Percentiles rank a stretch among this genome's conserved stretches.
Conservation (phyloP, 805 yeast species). For the Clavispora vitiphila region DNA sequence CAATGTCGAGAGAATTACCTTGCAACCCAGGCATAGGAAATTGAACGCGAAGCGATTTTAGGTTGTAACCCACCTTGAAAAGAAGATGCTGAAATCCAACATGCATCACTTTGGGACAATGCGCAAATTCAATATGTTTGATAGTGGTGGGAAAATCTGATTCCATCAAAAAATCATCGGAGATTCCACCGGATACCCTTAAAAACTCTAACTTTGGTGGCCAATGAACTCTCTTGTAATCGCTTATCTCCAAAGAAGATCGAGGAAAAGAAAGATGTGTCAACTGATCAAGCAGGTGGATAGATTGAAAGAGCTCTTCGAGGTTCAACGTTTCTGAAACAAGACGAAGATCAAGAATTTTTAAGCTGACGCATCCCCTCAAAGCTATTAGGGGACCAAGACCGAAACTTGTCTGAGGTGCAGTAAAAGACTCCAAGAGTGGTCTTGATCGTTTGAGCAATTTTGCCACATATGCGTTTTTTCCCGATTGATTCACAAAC, state of each 20-base stretch:
- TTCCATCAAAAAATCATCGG: slow-evolving; percentile 68
- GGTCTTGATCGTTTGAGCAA: slow-evolving; percentile 71
- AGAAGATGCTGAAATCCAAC: slow-evolving; percentile 60
- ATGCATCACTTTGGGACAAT: slow-evolving; percentile 75
- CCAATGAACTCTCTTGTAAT: slow-evolving; percentile 57
- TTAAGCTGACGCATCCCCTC: slow-evolving; percentile 60
- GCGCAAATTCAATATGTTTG: slow-evolving; percentile 70
- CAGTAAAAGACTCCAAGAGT: slow-evolving; percentile 63
- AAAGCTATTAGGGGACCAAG: slow-evolving; percentile 81
- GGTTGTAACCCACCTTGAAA: slow-evolving; percentile 57
- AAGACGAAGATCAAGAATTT: slow-evolving; percentile 68
- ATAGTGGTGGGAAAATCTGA: slow-evolving; percentile 73
- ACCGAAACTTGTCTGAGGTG: slow-evolving; percentile 96
- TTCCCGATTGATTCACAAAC: slow-evolving; percentile 81
- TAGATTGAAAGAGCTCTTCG: slow-evolving; percentile 71
- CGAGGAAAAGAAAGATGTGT: slow-evolving; percentile 85
- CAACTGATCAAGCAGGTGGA: slow-evolving; percentile 54
- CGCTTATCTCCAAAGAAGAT: slow-evolving; percentile 69
- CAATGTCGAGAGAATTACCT: slow-evolving; percentile 64
- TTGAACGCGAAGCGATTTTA: slow-evolving; percentile 59
- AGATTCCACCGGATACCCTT: slow-evolving; percentile 83
- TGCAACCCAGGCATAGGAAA: slow-evolving; percentile 86
- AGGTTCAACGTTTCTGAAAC: slow-evolving; percentile 90
- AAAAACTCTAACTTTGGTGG: slow-evolving; percentile 70
- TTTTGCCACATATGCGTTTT: slow-evolving; percentile 84